Evolutionary conservation across 495 filamentous ascomycete species (phyloP), one percentile per base, ranked within the genome.

Genomic region (Daldinia caldariorum): DNA sequence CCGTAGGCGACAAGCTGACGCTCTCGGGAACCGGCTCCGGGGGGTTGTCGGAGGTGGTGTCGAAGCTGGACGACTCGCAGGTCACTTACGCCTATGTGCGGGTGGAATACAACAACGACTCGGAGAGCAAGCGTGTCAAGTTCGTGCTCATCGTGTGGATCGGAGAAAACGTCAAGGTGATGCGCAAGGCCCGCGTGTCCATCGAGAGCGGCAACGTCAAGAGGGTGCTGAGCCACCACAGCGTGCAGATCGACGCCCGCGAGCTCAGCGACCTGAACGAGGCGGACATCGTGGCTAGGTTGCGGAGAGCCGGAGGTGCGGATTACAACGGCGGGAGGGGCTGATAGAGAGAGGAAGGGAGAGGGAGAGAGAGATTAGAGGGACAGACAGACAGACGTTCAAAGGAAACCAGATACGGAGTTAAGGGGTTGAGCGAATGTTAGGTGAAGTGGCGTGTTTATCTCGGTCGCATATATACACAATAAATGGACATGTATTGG

Each of bases 241-340:
- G 79, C 62, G 81, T 88, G 13, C 77, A 83, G 71, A 79, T 88
- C 22, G 81, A 86, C 55, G 85, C 86, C 1, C 73, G 76, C 56
- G 84, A 87, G 55, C 76, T 73, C 70, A 59, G 74, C 12, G 86
- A 88, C 49, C 72, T 88, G 31, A 82, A 86, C 61, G 84, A 86
- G 76, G 77, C 79, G 56, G 85, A 86, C 1, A 80, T 88, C 41
- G 83, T 87, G 6, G 67, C 76, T 29, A 73, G 82, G 63, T 63
- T 86, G 67, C 74, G 86, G 69, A 85, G 82, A 77, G 85, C 86
- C 0, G 86, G 86, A 29, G 86, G 86, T 20, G 86, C 86, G 2
- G 86, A 88, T 76, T 88, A 87, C 77, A 86, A 88, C 66, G 85
- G 85, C 4, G 85, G 85, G 38, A 76, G 85, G 53, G 85, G 85